Percentiles rank a stretch among this genome's conserved stretches.
These are phyloP conservation scores for Raphanus hybrid DNA, from an alignment of 441 rosid species.

Conservation along the genomic window DNA sequence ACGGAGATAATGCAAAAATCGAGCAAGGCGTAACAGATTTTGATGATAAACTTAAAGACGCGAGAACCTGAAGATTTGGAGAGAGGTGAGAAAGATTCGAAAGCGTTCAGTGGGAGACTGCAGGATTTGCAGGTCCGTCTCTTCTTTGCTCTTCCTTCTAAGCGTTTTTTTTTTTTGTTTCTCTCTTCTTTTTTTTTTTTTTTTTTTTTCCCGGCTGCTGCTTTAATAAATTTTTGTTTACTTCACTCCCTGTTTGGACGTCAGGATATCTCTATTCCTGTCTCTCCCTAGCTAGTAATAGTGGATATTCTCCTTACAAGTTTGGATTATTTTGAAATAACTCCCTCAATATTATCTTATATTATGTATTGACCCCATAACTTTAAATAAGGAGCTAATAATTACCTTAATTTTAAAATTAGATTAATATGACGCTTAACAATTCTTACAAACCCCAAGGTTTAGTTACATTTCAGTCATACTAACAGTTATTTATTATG, in stretches of 20 bases:
- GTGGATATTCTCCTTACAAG: constrained; percentile 24
- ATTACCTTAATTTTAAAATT: background rate
- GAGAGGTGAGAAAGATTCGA: constrained; percentile 30
- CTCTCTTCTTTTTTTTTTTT: background rate
- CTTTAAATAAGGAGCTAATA: background rate
- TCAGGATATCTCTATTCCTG: constrained; percentile 24
- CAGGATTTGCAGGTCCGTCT: constrained; percentile 44
- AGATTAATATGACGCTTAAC: background rate
- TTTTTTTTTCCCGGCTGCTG: constrained; percentile 40
- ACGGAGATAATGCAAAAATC: constrained; percentile 40
- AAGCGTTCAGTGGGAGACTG: constrained; percentile 40
- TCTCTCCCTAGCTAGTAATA: background rate
- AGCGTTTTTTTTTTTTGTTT: constrained; percentile 23
- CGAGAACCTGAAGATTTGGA: constrained; percentile 31
- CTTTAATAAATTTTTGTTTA: constrained; percentile 39
- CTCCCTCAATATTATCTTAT: background rate
- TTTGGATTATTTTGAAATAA: constrained; percentile 6
- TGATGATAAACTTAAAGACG: background rate
- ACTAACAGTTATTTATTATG: background rate
- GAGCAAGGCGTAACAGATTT: constrained; percentile 9
- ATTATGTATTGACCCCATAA: background rate
- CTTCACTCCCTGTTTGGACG: constrained; percentile 37
- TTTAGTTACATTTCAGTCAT: background rate
- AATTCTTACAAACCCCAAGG: background rate
- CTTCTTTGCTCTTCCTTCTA: constrained; percentile 33